Base-by-base conservation (phyloP, 2,329 filamentous ascomycete species). In the Claviceps sorghi region DNA sequence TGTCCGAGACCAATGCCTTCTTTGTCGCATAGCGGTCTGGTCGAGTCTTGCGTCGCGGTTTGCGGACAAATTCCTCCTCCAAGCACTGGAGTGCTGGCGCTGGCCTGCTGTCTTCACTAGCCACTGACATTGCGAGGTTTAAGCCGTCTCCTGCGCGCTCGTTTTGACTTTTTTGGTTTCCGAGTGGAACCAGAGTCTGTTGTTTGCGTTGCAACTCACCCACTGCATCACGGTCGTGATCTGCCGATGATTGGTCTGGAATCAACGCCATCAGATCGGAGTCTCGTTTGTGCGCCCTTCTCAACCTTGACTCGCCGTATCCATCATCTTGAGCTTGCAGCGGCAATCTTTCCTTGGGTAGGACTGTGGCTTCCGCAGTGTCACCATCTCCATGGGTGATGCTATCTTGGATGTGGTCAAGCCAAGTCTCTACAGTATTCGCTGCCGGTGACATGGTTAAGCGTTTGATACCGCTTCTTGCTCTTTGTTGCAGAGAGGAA, bases 1-100 rank as follows among this genome's bases (percentile, higher is more conserved):
- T 41, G 15, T 26, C 32, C 10, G 19, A 19, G 15, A 9, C 10
- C 32, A 21, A 19, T 17, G n/a, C 10, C 13, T 15, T 40, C 36
- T 19, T 50, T 11, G 26, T 19, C 21, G 49, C 48, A 40, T 61
- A 61, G 42, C 58, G 54, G 46, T 57, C 50, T 6, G 48, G 21
- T 34, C 58, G 55, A 49, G 57, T 56, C 30, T 55, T 58, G n/a
- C 54, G 57, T 21, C 58, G 54, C 19, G 54, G 46, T 36, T 43
- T 53, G 36, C 53, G 56, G n/a, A 55, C 46, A 22, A 57, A 59
- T 13, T 48, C 47, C 2, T 45, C 13, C 3, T 21, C 45, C 11
- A 21, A 19, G 11, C 9, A 17, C 21, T 17, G 7, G 32, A 5
- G 19, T 32, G 13, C 34, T 32, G 8, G 22, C 9, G 13, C 34